Base-by-base conservation (phyloP, 352 stramenopile species). In the Peronospora farinosa region DNA sequence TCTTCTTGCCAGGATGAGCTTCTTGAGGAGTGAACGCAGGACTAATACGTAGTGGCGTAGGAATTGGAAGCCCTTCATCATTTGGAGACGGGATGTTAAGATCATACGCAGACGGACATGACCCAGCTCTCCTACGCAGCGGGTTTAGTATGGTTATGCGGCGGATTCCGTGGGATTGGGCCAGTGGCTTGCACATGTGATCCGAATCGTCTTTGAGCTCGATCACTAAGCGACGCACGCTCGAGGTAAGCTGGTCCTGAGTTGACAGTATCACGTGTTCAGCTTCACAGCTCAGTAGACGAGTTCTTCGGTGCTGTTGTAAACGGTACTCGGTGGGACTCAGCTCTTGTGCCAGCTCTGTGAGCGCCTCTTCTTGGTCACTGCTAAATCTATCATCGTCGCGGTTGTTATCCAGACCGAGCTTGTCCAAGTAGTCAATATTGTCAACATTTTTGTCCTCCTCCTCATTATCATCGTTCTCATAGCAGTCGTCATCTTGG, bases 141-240 rank as follows among this genome's bases (percentile, higher is more conserved):
- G 54, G 19, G 21, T 47, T 32, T 11, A 47, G 7, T 19, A 31
- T 46, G 19, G 53, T 46, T 25, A 63, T 63, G 19, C 46, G 42
- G 3, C 60, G 41, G 27, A 53, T 33, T 47, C 60, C 62, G 39
- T 72, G 52, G 12, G 54, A 59, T 30, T 57, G 43, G n/a, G 57
- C 28, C 25, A 64, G 3, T 10, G 62, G 57, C 13, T 54, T 50
- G 39, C 54, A 32, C 15, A 63, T 7, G 23, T 59, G 62, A 33
- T 89, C 79, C 33, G 74, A 78, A 21, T 88, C 76, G 23, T 83
- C 61, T 57, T 88, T 80, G 7, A 93, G 58, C 13, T 81, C 60
- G 27, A 91, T 81, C 42, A 90, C 79, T 6, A 93, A 63, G 3
- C 79, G 77, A 0, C 82, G 72, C n/a, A 93, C 61, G 41, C 77